Evolutionary conservation across 2,329 filamentous ascomycete genomes (phyloP).

Genomic region (Orbilia javanica): DNA sequence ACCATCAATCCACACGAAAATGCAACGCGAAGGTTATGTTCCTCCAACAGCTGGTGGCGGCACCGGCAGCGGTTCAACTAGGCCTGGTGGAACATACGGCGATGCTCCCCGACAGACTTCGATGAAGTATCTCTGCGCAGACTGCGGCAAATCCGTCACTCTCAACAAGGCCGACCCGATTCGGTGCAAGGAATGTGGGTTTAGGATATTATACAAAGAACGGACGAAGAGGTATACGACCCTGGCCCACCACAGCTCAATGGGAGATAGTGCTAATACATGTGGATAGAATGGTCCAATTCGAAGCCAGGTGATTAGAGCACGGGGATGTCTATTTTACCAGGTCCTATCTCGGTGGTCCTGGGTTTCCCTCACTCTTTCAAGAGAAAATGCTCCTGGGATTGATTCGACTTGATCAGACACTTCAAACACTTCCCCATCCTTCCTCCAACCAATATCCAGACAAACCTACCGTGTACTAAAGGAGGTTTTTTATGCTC

Average conservation of each 20-base stretch:
- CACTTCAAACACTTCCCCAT: not conserved
- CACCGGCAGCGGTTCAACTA: slow-evolving; percentile 62
- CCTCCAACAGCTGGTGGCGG: slow-evolving; percentile 46
- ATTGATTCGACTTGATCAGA: not conserved
- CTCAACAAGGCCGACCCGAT: slow-evolving; percentile 84
- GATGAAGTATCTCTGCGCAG: slow-evolving; percentile 82
- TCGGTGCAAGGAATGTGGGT: slow-evolving; percentile 91
- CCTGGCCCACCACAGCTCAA: slow-evolving; percentile 28
- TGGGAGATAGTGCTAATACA: slow-evolving; percentile 60
- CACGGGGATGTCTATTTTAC: not conserved
- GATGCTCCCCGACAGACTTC: slow-evolving; percentile 70
- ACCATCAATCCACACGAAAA: slow-evolving; percentile 10
- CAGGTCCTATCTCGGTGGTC: not conserved
- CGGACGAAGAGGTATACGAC: slow-evolving; percentile 86
- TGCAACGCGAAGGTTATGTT: slow-evolving; percentile 57
- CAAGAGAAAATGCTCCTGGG: not conserved
- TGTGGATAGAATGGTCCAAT: slow-evolving; percentile 89
- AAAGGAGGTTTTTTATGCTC: not conserved
- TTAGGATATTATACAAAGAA: slow-evolving; percentile 97
- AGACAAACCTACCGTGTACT: not conserved
- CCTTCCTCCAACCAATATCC: not conserved
- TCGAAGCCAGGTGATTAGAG: slow-evolving; percentile 83
- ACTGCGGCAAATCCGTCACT: slow-evolving; percentile 82
- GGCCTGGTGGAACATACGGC: slow-evolving; percentile 44
- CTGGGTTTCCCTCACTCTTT: not conserved